These are phyloP conservation scores for Chalciporus pseudorubinellus DNA, from an alignment of 768 basidiomycete genomes.

Conservation along the genomic window DNA sequence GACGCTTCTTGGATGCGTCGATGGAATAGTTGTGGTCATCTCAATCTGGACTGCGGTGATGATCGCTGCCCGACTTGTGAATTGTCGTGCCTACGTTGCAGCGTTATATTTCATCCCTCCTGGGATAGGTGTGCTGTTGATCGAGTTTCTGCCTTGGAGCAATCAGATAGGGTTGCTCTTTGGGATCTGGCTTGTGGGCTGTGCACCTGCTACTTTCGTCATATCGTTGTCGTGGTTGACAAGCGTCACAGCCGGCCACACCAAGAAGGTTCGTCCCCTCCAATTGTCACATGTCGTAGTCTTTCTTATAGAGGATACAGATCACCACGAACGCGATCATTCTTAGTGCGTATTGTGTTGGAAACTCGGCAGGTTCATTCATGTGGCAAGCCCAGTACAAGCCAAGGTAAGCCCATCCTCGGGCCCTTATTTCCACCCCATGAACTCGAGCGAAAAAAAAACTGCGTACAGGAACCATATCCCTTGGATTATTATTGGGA, in stretches of 20 bases:
- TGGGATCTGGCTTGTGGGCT: conserved; percentile 35
- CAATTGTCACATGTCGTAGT: conserved; percentile 70
- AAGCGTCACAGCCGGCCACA: conserved; percentile 79
- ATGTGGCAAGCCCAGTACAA: too few relatives aligned
- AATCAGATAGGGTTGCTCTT: conserved; percentile 67
- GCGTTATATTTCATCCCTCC: too few relatives aligned
- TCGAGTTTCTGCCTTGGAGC: too few relatives aligned
- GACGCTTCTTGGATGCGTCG: too few relatives aligned
- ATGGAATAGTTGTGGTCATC: conserved; percentile 65
- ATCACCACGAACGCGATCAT: too few relatives aligned
- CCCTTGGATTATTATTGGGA: conserved; percentile 71
- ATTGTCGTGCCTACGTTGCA: conserved; percentile 63
- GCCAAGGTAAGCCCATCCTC: conserved; percentile 63
- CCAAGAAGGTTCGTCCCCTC: conserved; percentile 57
- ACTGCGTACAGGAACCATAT: too few relatives aligned
- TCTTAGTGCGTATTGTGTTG: too few relatives aligned
- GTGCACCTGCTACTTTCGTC: conserved; percentile 58
- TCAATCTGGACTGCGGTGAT: conserved; percentile 67
- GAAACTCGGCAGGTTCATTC: too few relatives aligned
- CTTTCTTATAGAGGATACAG: too few relatives aligned
- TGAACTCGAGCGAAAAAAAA: too few relatives aligned
- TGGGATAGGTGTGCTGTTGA: too few relatives aligned
- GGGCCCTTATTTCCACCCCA: conserved; percentile 64
- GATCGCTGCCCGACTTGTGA: conserved; percentile 52
- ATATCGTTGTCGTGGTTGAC: conserved; percentile 62